These are phyloP conservation scores for Fusarium cyanostomum DNA, from an alignment of 2,329 filamentous ascomycete genomes.

Conservation along the genomic window DNA sequence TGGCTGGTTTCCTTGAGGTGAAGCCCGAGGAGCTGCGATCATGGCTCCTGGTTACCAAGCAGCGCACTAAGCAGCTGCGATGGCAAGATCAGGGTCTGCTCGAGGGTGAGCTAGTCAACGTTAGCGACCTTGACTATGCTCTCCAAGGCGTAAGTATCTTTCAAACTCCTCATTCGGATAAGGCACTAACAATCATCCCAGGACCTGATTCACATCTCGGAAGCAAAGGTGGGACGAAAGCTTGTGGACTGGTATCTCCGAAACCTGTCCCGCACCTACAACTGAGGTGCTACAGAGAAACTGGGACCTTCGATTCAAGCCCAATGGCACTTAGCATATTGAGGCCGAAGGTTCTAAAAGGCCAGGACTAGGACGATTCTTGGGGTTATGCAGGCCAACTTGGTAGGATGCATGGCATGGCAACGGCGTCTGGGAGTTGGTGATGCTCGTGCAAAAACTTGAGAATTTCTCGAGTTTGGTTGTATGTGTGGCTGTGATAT, in stretches of 20 bases:
- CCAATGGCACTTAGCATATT: slow-evolving; percentile 10
- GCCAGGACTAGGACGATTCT: slow-evolving; percentile 35
- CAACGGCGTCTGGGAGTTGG: slow-evolving; percentile 56
- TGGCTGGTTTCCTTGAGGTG: slow-evolving; percentile 96
- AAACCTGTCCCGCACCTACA: slow-evolving; percentile 96
- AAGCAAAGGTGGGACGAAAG: slow-evolving; percentile 97
- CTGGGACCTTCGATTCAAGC: slow-evolving; percentile 26
- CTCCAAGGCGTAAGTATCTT: slow-evolving; percentile 81
- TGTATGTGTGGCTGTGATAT: slow-evolving; percentile 43
- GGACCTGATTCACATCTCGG: slow-evolving; percentile 98
- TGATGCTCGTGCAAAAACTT: slow-evolving; percentile 47
- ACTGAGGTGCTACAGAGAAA: slow-evolving; percentile 45
- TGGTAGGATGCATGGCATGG: slow-evolving; percentile 53
- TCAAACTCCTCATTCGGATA: neutral
- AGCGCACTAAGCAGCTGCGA: slow-evolving; percentile 94
- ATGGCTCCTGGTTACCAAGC: slow-evolving; percentile 97
- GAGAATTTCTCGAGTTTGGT: slow-evolving; percentile 44
- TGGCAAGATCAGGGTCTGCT: slow-evolving; percentile 89
- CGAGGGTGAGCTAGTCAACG: slow-evolving; percentile 91
- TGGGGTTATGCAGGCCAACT: slow-evolving; percentile 47
- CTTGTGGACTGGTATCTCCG: slow-evolving; percentile 99
- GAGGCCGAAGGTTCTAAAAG: slow-evolving; percentile 20
- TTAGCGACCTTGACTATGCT: slow-evolving; percentile 96
- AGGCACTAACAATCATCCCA: slow-evolving; percentile 47
- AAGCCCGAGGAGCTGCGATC: slow-evolving; percentile 94